These are phyloP conservation scores for Melampsora americana DNA, from an alignment of 1,284 basidiomycete species.

Conservation along the genomic window DNA sequence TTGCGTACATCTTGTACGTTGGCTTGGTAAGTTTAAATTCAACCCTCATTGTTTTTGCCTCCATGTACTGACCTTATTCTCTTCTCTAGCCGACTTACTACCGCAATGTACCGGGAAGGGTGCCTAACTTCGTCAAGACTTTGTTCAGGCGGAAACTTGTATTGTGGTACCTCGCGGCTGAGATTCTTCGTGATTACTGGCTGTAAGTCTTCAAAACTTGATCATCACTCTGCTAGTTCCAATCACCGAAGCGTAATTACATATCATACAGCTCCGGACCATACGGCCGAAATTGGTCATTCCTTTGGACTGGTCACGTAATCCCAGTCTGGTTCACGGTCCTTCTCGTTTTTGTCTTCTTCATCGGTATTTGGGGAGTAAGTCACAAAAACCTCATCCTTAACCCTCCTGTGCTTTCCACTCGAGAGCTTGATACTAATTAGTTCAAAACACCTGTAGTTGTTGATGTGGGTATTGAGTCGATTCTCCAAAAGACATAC, in stretches of 20 bases:
- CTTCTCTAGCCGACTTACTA: constrained; percentile 64
- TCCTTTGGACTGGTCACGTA: constrained; percentile 74
- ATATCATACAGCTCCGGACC: constrained; percentile 32
- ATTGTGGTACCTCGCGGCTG: constrained; percentile 77
- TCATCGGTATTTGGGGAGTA: constrained; percentile 75
- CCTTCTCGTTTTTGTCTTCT: constrained; percentile 75
- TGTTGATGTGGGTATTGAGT: constrained; percentile 69
- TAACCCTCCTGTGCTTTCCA: neutral
- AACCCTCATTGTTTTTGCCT: neutral
- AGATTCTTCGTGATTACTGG: constrained; percentile 86
- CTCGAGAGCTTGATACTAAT: neutral
- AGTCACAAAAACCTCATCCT: constrained; percentile 9
- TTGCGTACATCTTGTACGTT: constrained; percentile 74
- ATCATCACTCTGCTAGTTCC: no score
- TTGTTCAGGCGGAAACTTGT: constrained; percentile 83
- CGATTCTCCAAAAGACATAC: constrained; percentile 86
- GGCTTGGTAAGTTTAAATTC: constrained; percentile 68
- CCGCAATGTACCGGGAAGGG: constrained; percentile 82
- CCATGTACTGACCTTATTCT: neutral
- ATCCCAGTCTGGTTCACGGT: constrained; percentile 78
- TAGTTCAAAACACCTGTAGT: constrained; percentile 8
- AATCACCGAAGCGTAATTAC: neutral
- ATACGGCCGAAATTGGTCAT: constrained; percentile 84
- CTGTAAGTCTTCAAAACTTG: constrained; percentile 63
- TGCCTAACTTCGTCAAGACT: constrained; percentile 82